Evolutionary conservation across 202 grass and related monocot genomes (phyloP), one percentile per base, ranked within the genome.

Genomic region (Zizania palustris): DNA sequence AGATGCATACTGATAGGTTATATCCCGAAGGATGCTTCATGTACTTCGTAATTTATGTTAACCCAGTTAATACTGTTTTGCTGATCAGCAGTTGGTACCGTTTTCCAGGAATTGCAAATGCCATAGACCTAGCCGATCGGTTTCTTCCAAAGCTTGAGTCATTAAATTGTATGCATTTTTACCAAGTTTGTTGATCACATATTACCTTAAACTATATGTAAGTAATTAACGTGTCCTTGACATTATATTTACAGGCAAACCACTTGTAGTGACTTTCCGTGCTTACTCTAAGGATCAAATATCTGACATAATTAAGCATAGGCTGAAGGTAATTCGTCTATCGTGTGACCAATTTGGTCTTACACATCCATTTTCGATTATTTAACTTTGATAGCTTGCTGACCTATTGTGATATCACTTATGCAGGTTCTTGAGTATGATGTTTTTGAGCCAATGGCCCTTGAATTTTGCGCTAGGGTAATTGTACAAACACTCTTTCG

Each of bases 391-490:
- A 69, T n/a, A 74, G 1, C 36, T 66, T 62, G 34, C 12, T 63
- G 9, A 77, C 42, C 51, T 71, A 60, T 56, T 49, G 49, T 84
- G 28, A 40, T 53, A 81, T 38, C 59, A 69, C 64, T 67, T 80
- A 72, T 86, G 11, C 84, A 98, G 96, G 96, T 77, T 92, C 83
- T 95, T 68, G 83, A 80, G 38, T 92, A 85, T 76, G 89, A 92
- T 78, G 87, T 95, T 42, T 98, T 98, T 35, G 84, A 98, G 78
- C 85, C 89, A 50, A 53, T 92, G 77, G 85, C 96, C n/a, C 60
- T 95, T 60, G 91, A 98, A 71, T 98, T 92, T 78, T 98, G 96
- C 90, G 96, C 96, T 73, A 90, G 91, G 79, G 96, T 98, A 95
- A 45, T 41, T 38, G 10, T 69, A 35, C 67, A 77, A 59, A 2